Percentiles rank a stretch among this genome's conserved stretches.
phyloP scores from a whole-genome alignment of 1,139 yeast genomes.

The Blastobotrys illinoisensis region DNA sequence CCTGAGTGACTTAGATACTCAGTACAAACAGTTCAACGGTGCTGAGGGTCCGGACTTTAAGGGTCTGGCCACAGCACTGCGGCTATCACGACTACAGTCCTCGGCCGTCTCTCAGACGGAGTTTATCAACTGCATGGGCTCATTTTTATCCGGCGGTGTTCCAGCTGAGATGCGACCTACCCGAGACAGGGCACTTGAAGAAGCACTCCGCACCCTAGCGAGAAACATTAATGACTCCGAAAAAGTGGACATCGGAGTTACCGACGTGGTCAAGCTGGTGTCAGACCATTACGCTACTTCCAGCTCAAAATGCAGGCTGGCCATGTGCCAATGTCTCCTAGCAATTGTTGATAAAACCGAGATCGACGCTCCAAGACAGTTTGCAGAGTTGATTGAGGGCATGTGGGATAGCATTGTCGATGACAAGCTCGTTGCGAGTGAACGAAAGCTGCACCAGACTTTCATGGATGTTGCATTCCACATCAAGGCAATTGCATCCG shows the following conservation, averaged over 20 bases:
- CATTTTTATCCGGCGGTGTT: not conserved
- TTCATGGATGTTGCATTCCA: conserved; percentile 46
- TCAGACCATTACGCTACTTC: conserved; percentile 13
- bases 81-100: not conserved
- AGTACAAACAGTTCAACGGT: not conserved
- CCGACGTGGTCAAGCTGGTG: not conserved
- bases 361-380: not conserved
- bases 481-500: conserved; percentile 27
- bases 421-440: conserved; percentile 60
- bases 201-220: conserved; percentile 1
- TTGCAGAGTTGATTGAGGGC: conserved; percentile 8
- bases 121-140: not conserved
- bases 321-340: conserved; percentile 12
- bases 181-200: conserved; percentile 4
- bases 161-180: conserved; percentile 1
- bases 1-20: not conserved
- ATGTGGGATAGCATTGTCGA: conserved; percentile 59
- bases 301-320: conserved; percentile 12
- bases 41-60: not conserved
- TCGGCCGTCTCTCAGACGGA: not conserved
- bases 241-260: conserved; percentile 3
- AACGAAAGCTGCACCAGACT: conserved; percentile 53
- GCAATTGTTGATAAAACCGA: conserved; percentile 2
- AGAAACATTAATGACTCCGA: conserved; percentile 1
- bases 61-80: not conserved